Evolutionary conservation across 768 basidiomycete species (phyloP).

Genomic region (Clathrus columnatus): DNA sequence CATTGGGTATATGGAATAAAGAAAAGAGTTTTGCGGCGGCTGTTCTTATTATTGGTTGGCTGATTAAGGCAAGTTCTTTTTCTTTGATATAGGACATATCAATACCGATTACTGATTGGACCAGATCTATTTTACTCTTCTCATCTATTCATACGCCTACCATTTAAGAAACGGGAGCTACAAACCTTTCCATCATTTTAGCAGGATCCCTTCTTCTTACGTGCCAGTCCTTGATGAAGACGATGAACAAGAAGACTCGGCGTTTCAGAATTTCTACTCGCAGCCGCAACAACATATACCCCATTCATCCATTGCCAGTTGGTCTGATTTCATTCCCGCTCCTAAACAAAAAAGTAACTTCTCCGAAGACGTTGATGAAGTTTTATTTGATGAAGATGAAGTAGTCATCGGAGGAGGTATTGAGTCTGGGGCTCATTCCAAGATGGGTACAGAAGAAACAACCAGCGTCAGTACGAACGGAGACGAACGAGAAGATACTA

Average conservation of each 20-base stretch:
- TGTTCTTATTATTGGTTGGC: conserved; percentile 78
- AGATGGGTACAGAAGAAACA: conserved; percentile 17
- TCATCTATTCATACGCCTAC: conserved; percentile 87
- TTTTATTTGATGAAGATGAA: conserved; percentile 43
- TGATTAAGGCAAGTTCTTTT: conserved; percentile 61
- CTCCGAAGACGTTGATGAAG: conserved; percentile 30
- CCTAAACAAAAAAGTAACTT: conserved; percentile 28
- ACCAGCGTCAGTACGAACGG: conserved; percentile 19
- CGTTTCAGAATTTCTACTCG: conserved; percentile 60
- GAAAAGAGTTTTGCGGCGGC: conserved; percentile 78
- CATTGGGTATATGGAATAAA: conserved; percentile 77
- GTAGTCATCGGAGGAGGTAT: conserved; percentile 25
- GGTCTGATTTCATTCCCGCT: conserved; percentile 57
- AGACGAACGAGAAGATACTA: conserved; percentile 12
- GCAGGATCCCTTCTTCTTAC: conserved; percentile 27
- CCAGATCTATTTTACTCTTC: conserved; percentile 83
- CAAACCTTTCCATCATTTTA: conserved; percentile 28
- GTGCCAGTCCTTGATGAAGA: conserved; percentile 35
- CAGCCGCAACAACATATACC: conserved; percentile 40
- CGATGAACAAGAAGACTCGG: conserved; percentile 34
- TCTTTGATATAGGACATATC: neutral
- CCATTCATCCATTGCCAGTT: conserved; percentile 38
- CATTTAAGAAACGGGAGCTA: conserved; percentile 92
- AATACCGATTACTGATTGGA: neutral
- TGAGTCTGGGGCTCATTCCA: conserved; percentile 13